Percentiles rank a stretch among this genome's conserved stretches.
phyloP scores from a whole-genome alignment of 2,329 filamentous ascomycete species.

The Hymenoscyphus salicellus region DNA sequence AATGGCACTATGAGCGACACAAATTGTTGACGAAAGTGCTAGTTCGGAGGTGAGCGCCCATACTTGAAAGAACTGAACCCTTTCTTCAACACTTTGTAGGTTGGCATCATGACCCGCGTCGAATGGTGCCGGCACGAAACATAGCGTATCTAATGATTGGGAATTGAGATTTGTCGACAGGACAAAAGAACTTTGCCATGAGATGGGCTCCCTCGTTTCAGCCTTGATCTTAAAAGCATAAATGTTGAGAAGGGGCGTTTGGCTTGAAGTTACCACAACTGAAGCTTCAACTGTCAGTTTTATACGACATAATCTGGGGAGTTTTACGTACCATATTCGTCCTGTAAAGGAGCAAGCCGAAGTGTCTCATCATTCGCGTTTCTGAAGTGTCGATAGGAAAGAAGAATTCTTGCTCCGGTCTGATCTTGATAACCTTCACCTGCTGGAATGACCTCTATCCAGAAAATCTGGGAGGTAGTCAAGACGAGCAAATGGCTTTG shows the following conservation, averaged over 20 bases:
- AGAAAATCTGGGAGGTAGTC: slow-evolving; percentile 40
- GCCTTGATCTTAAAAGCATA: slow-evolving; percentile 27
- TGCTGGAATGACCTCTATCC: slow-evolving; percentile 30
- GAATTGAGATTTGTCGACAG: slow-evolving; percentile 8
- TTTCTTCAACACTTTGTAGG: slow-evolving; percentile 32
- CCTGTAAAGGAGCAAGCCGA: slow-evolving; percentile 38
- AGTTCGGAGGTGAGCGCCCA: slow-evolving; percentile 44
- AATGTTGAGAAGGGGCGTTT: slow-evolving; percentile 27
- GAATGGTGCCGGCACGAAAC: slow-evolving; percentile 20
- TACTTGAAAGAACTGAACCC: slow-evolving; percentile 48
- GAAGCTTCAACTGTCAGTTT: slow-evolving; percentile 25
- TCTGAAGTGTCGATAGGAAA: slow-evolving; percentile 47
- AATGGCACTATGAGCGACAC: slow-evolving; percentile 25
- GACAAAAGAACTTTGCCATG: slow-evolving; percentile 25
- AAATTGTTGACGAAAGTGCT: slow-evolving; percentile 42
- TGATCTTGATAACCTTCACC: slow-evolving; percentile 17
- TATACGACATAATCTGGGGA: not conserved
- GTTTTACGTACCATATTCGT: slow-evolving; percentile 23
- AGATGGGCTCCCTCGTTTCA: slow-evolving; percentile 6
- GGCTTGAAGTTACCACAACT: slow-evolving; percentile 29
- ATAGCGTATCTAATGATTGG: slow-evolving; percentile 8
- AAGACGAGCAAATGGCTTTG: slow-evolving; percentile 55
- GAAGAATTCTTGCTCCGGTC: slow-evolving; percentile 34
- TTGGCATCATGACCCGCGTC: slow-evolving; percentile 5
- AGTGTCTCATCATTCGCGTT: slow-evolving; percentile 40